Evolutionary conservation across 805 yeast genomes (phyloP).

Genomic region (Candida corydali): DNA sequence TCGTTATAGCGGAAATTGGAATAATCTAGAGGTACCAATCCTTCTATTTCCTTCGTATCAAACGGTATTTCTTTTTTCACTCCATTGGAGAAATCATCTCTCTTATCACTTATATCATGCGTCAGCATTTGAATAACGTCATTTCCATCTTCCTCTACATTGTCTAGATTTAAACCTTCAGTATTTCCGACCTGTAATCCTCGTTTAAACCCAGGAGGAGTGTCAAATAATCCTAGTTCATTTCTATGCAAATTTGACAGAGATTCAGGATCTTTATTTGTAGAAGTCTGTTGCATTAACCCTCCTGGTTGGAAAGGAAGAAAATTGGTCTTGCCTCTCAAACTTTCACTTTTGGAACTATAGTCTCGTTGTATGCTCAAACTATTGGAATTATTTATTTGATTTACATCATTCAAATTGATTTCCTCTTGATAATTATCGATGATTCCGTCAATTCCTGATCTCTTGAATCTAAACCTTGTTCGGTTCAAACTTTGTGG

Average conservation of each 20-base stretch:
- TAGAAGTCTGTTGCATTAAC: slow-evolving; percentile 21
- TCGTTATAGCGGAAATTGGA: slow-evolving; percentile 17
- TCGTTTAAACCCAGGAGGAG: slow-evolving; percentile 77
- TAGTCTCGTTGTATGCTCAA: slow-evolving; percentile 68
- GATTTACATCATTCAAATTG: slow-evolving; percentile 40
- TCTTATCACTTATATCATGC: not conserved
- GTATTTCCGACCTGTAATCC: slow-evolving; percentile 45
- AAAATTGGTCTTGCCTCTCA: slow-evolving; percentile 67
- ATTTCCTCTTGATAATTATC: slow-evolving; percentile 55
- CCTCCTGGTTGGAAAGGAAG: slow-evolving; percentile 97
- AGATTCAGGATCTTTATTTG: slow-evolving; percentile 16
- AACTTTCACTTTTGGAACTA: slow-evolving; percentile 54
- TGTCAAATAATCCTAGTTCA: slow-evolving; percentile 66
- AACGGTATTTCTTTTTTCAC: slow-evolving; percentile 15
- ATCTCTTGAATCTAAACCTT: slow-evolving; percentile 60
- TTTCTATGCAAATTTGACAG: slow-evolving; percentile 57
- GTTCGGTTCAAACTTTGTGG: slow-evolving; percentile 68
- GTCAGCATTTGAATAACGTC: slow-evolving; percentile 5
- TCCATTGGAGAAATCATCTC: not conserved
- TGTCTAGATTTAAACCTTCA: slow-evolving; percentile 2
- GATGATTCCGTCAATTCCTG: slow-evolving; percentile 74
- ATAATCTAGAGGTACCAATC: slow-evolving; percentile 35
- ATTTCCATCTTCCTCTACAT: slow-evolving; percentile 10
- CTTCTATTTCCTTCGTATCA: slow-evolving; percentile 46
- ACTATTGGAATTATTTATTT: slow-evolving; percentile 62